Evolutionary conservation across 257 asterid genomes (phyloP), one percentile per base, ranked within the genome.

Genomic region (Solanum megistacrolobum): DNA sequence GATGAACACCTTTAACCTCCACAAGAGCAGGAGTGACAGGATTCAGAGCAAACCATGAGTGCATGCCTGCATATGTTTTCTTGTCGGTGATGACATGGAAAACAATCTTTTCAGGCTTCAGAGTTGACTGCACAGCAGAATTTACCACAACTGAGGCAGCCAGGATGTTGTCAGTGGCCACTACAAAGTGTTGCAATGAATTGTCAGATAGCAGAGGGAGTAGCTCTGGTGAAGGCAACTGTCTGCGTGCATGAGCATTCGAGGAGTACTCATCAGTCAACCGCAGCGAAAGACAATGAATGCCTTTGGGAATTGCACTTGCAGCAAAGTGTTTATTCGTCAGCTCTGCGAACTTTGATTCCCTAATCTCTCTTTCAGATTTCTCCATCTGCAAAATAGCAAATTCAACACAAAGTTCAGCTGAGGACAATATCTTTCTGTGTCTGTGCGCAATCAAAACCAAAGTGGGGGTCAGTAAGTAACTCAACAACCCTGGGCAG

Each of bases 51-150:
- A 97, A 97, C 99, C 99, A 97, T 43, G 99, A 95, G 91, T 97
- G 99, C 99, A 97, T 97, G 92, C 96, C 98, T 32, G 99, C 96
- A 89, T 95, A 97, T 85, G 98, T 97, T 94, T 97, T 97, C 93
- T 97, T 97, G 95, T 97, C 99, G 11, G 99, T 97, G 84, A 97
- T 93, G 94, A 97, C 98, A 89, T 97, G 99, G 93, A 97, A 97
- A 90, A 97, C 95, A 87, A 96, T 92, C 91, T 92, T 97, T 90
- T 92, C 98, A 81, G 99, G 99, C 72, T 90, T 89, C 55, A 89
- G 86, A 82, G 98, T 94, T 89, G 99, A 93, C 92, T 91, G 95
- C 86, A 97, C 94, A 60, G 99, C 92, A 91, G 99, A 96, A 74
- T 93, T 88, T 82, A 97, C 98, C 88, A 97, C 99, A 66, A 97